Base-by-base conservation (phyloP, 306 rosid genomes). In the Lathyrus tuberosus region DNA sequence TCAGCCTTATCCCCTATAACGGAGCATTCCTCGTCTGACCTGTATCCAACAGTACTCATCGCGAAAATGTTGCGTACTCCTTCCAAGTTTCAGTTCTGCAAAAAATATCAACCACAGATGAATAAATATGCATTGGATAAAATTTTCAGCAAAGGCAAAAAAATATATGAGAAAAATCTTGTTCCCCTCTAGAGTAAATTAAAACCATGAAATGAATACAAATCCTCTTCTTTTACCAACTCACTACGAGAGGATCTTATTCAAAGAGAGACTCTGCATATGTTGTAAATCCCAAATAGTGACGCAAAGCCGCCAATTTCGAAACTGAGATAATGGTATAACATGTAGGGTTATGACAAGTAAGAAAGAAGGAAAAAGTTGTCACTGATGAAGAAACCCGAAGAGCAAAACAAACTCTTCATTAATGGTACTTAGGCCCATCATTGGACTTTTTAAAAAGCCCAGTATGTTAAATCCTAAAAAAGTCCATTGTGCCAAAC, bases 1-100 rank as follows among this genome's bases (percentile, higher is more conserved):
- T 94, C 96, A 44, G 89, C 99, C 70, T 83, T 89, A 24, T 74
- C 92, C 70, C 85, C 91, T 31, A 94, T 84, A 56, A 83, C 89
- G 9, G 99, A 94, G 76, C 85, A 75, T 54, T 88, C 99, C 1
- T 82, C 97, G 6, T 66, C 95, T 75, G 87, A 83, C 60, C 78
- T 71, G 44, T 72, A 80, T 51, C 85, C 88, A 6, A 59, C 31
- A 6, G 73, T 65, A 71, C 85, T 76, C 99, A 94, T 94, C 68
- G 35, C 7, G 71, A 82, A 70, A 75, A 77, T 63, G 64, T 8
- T 65, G 74, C 12, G 56, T 38, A 28, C 71, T 65, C 18, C 66
- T 38, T 62, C 69, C 68, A 51, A 79, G 69, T 74, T 71, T 81
- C 62, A 67, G 31, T 7, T 40, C 84, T 77, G 61, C 77, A 69